A percentile compares a stretch with the other conserved stretches of the same genome.
phyloP scores from a whole-genome alignment of 139 green algal species.

The Limnomonas spitsbergensis region DNA sequence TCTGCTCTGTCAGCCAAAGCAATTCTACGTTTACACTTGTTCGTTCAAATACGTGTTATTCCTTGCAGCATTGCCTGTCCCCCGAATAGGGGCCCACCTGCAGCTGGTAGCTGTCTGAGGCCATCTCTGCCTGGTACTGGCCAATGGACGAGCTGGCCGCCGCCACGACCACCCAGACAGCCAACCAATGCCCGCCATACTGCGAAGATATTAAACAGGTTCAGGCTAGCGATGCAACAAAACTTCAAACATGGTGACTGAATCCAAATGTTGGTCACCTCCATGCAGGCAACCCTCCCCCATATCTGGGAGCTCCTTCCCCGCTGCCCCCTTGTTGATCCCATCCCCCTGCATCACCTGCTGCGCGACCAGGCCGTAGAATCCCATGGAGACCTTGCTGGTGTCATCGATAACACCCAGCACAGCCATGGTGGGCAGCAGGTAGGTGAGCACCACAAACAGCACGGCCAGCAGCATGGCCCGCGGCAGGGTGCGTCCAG shows the following conservation, averaged over 20 bases:
- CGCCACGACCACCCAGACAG: slow-evolving; percentile 77
- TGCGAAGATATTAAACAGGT: slow-evolving; percentile 22
- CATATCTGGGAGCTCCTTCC: too few species aligned
- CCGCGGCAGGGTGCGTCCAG: slow-evolving; percentile 39
- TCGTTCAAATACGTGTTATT: too few species aligned
- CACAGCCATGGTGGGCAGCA: slow-evolving; percentile 71
- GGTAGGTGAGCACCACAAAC: slow-evolving; percentile 66
- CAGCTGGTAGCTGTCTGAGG: slow-evolving; percentile 85
- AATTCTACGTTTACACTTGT: too few species aligned
- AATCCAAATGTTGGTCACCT: too few species aligned
- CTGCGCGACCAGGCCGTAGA: slow-evolving; percentile 73
- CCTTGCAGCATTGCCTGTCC: too few species aligned
- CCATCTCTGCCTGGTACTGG: slow-evolving; percentile 96
- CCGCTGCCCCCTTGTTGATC: too few species aligned
- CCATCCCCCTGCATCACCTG: too few species aligned
- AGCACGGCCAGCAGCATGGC: slow-evolving; percentile 73
- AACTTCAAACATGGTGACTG: too few species aligned
- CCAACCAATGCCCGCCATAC: slow-evolving; percentile 85
- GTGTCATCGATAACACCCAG: slow-evolving; percentile 58
- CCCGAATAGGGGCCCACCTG: slow-evolving; percentile 18
- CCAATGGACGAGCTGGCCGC: slow-evolving; percentile 87
- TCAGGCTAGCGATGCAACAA: too few species aligned
- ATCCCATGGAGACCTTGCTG: slow-evolving; percentile 67
- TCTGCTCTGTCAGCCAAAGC: too few species aligned
- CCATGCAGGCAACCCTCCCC: too few species aligned